Percentiles rank a stretch among this genome's conserved stretches.
Evolutionary conservation across 129 eudicot genomes (phyloP).

Genomic region (Erigeron canadensis): DNA sequence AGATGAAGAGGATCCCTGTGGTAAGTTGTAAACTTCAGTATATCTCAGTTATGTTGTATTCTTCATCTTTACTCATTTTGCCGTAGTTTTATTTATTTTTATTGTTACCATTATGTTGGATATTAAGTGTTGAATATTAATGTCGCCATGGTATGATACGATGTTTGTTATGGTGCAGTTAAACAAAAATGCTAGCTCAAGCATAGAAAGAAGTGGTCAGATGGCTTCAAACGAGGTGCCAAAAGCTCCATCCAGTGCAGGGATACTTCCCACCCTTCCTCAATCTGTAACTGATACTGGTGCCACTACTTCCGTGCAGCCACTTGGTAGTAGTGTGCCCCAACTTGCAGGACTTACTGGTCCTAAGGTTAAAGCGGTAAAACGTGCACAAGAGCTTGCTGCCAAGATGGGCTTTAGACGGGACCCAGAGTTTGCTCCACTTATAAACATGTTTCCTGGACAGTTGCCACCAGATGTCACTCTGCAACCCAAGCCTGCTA

Average conservation of each 20-base stretch:
- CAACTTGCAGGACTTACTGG: constrained; percentile 67
- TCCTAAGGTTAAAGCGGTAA: constrained; percentile 83
- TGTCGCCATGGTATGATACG: constrained; percentile 1
- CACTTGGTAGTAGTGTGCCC: constrained; percentile 55
- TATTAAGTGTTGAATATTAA: neutral
- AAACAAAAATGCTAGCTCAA: constrained; percentile 51
- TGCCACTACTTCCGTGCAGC: constrained; percentile 37
- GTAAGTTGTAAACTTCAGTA: constrained; percentile 38
- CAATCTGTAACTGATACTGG: constrained; percentile 27
- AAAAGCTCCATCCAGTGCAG: constrained; percentile 40
- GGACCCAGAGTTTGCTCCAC: constrained; percentile 90
- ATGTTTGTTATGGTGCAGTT: constrained; percentile 33
- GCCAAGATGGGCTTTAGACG: constrained; percentile 94
- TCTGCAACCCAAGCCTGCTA: constrained; percentile 83
- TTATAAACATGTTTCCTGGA: constrained; percentile 93
- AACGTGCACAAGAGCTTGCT: constrained; percentile 91
- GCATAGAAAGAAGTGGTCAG: constrained; percentile 39
- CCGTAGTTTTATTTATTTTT: neutral
- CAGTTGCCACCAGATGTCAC: constrained; percentile 72
- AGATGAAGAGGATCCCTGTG: constrained; percentile 70
- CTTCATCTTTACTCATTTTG: neutral
- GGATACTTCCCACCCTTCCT: constrained; percentile 43
- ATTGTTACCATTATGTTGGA: neutral
- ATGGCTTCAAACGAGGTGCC: constrained; percentile 42
- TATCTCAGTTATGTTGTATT: neutral